Percentiles rank a stretch among this genome's conserved stretches.
Conservation (phyloP, 768 basidiomycete species). For the Porphyrellus cyaneotinctus region DNA sequence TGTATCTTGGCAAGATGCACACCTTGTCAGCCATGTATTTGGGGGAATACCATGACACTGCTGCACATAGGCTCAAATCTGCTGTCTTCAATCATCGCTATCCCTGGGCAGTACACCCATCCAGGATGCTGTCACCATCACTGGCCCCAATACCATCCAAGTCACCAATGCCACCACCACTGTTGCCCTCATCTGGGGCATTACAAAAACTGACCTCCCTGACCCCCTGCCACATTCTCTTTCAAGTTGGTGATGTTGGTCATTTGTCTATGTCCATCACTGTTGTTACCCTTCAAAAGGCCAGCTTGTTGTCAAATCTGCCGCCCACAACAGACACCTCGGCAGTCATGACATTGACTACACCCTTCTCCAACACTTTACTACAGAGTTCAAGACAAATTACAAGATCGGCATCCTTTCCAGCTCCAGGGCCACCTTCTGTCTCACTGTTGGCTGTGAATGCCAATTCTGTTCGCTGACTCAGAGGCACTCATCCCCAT, state of each 20-base stretch:
- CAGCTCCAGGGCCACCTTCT: constrained; percentile 91
- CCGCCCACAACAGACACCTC: constrained; percentile 89
- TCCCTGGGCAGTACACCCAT: constrained; percentile 97
- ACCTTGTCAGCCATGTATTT: constrained; percentile 86
- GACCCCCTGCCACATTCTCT: constrained; percentile 83
- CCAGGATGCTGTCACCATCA: constrained; percentile 85
- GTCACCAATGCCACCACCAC: constrained; percentile 98
- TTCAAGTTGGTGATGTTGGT: constrained; percentile 94
- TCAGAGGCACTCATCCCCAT: constrained; percentile 78
- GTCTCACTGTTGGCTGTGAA: constrained; percentile 84
- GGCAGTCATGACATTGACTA: constrained; percentile 97
- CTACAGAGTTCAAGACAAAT: constrained; percentile 89
- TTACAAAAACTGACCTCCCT: constrained; percentile 97
- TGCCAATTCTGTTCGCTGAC: constrained; percentile 90
- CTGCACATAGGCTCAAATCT: constrained; percentile 79
- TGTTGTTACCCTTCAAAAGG: constrained; percentile 91
- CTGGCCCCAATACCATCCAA: constrained; percentile 85
- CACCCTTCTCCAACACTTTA: constrained; percentile 84
- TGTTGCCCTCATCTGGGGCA: constrained; percentile 94
- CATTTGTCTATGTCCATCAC: constrained; percentile 87
- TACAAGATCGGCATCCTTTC: constrained; percentile 96
- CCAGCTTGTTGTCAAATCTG: constrained; percentile 78
- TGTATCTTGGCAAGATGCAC: constrained; percentile 78
- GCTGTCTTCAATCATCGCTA: constrained; percentile 89
- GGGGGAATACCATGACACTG: constrained; percentile 85